Evolutionary conservation across 2,329 filamentous ascomycete genomes (phyloP), one percentile per base, ranked within the genome.

Genomic region (Hypocrella siamensis): DNA sequence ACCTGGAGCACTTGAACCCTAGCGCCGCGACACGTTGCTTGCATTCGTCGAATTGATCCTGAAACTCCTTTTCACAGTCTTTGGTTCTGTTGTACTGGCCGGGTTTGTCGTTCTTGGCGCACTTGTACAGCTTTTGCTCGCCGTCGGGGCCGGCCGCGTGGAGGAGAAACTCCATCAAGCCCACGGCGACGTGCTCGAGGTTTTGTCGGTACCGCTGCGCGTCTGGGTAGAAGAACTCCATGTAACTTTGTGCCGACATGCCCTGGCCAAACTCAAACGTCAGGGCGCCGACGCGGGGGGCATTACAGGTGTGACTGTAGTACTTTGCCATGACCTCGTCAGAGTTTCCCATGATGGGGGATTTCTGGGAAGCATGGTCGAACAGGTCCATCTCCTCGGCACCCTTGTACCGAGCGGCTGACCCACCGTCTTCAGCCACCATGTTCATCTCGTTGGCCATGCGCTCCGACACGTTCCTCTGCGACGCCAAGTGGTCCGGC

Each of bases 271-370:
- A 67, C 46, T 69, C 63, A 16, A 68, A 42, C 1, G 55, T 59
- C 30, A 61, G 53, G 1, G 55, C 54, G 32, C 60, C 52, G 12
- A 67, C 44, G 31, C 56, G 52, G 34, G 52, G 57, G 25, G 40
- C 40, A 18, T 44, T 46, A 35, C 52, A 54, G 9, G 35, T 40
- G 25, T 35, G 39, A 3, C 40, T 42, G 30, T 65, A 58, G 47
- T 61, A 59, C n/a, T 56, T 46, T 1, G 53, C 54, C 36, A 60
- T 57, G 5, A 57, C 54, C 33, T 65, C 66, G 42, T 68, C 64
- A 24, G 60, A 11, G 25, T 14, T 26, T 10, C 25, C 25, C 9
- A 26, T 10, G 25, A 14, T 14, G 9, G 25, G 25, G 3, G 9
- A 12, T 14, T 11, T 58, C 33, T 53, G 58, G 2, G 51, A 51